phyloP scores from a whole-genome alignment of 1,139 yeast species.

The Kazachstania sp. region DNA sequence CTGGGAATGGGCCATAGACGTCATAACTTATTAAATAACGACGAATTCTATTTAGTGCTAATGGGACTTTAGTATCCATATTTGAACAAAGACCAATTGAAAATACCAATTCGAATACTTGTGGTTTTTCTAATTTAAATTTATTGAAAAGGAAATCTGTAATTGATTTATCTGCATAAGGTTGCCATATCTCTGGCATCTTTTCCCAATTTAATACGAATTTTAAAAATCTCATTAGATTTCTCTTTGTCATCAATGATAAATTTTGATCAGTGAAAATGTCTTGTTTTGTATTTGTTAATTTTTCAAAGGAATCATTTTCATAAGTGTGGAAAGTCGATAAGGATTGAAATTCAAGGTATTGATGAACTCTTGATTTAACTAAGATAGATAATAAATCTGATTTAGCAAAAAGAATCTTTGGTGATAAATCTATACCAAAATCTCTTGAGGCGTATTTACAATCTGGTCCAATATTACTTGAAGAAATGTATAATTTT shows the following conservation, averaged over 20 bases:
- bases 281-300: slow-evolving; percentile 79
- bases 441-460: slow-evolving; percentile 50
- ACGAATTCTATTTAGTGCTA: slow-evolving; percentile 71
- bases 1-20: slow-evolving; percentile 91
- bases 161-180: slow-evolving; percentile 50
- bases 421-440: slow-evolving; percentile 85
- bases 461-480: slow-evolving; percentile 30
- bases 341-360: slow-evolving; percentile 84
- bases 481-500: slow-evolving; percentile 61
- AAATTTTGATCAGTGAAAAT: slow-evolving; percentile 85
- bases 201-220: slow-evolving; percentile 69
- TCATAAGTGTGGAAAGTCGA: slow-evolving; percentile 87
- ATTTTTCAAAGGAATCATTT: slow-evolving; percentile 79
- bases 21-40: slow-evolving; percentile 82
- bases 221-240: slow-evolving; percentile 86
- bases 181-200: slow-evolving; percentile 44
- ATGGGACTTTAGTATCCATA: slow-evolving; percentile 53
- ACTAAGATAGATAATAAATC: slow-evolving; percentile 72
- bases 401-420: slow-evolving; percentile 77
- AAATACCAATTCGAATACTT: slow-evolving; percentile 71
- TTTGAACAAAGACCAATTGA: slow-evolving; percentile 75
- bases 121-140: slow-evolving; percentile 66
- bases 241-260: slow-evolving; percentile 67
- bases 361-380: slow-evolving; percentile 79
- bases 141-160: slow-evolving; percentile 48